These are phyloP conservation scores for Xylogone sp. DNA, from an alignment of 2,329 filamentous ascomycete species.

Conservation along the genomic window DNA sequence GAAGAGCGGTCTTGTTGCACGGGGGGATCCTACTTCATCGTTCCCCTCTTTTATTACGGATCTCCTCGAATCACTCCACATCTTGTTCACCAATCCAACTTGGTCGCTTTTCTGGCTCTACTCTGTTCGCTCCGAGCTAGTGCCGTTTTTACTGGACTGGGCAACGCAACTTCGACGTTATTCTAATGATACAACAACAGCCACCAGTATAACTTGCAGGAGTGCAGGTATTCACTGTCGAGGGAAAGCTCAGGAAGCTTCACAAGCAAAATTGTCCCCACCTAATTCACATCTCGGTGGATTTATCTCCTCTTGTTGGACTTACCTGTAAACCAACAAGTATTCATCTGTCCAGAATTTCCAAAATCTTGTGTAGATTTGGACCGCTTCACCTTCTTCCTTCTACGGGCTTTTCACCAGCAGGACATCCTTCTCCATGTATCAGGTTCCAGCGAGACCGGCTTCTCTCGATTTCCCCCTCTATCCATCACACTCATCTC, in stretches of 20 bases:
- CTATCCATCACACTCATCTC: constrained; percentile 12
- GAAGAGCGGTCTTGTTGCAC: neutral
- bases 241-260: neutral
- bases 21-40: too few relatives aligned
- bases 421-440: constrained; percentile 20
- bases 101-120: too few relatives aligned
- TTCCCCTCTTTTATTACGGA: neutral
- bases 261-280: neutral
- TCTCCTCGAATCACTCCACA: neutral
- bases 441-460: constrained; percentile 26
- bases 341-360: too few relatives aligned
- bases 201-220: neutral
- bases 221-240: neutral
- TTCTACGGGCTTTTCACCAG: constrained; percentile 1
- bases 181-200: neutral
- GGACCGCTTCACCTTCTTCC: too few relatives aligned
- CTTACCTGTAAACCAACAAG: too few relatives aligned
- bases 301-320: too few relatives aligned
- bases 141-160: neutral
- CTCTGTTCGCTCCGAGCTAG: neutral
- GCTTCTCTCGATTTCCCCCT: constrained; percentile 25
- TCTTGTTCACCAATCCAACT: too few relatives aligned
- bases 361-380: too few relatives aligned
- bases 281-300: too few relatives aligned
- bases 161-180: neutral